phyloP scores from a whole-genome alignment of 2,329 filamentous ascomycete genomes.

The Trichoderma semiorbis region DNA sequence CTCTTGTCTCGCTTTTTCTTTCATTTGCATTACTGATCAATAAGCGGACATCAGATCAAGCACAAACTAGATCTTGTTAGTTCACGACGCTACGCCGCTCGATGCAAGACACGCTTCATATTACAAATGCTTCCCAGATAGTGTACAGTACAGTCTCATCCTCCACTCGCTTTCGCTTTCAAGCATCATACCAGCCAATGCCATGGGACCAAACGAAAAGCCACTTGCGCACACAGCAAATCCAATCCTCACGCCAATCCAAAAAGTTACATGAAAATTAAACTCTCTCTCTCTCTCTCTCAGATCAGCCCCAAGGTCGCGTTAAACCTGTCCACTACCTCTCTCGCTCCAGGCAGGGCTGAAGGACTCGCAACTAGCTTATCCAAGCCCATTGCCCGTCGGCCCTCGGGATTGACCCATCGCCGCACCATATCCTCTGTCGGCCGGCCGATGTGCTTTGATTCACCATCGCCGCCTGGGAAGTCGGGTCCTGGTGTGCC shows the following conservation, averaged over 20 bases:
- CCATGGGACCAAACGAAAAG: neutral
- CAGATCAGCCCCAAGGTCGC: conserved; percentile 39
- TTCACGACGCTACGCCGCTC: neutral
- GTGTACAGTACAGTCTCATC: neutral
- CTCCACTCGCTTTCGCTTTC: neutral
- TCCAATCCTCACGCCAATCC: neutral
- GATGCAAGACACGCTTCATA: neutral
- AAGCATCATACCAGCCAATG: neutral
- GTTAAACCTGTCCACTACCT: conserved; percentile 42
- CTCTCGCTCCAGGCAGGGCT: conserved; percentile 35
- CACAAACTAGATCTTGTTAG: neutral
- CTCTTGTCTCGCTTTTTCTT: neutral
- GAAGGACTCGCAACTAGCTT: conserved; percentile 30
- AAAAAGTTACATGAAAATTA: neutral
- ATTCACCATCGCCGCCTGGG: conserved; percentile 67
- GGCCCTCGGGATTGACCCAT: conserved; percentile 33
- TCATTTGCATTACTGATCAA: neutral
- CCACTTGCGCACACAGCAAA: neutral
- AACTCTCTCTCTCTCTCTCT: neutral
- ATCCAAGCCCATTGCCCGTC: conserved; percentile 45
- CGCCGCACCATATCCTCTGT: conserved; percentile 37
- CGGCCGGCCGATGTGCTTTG: conserved; percentile 47
- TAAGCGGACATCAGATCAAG: neutral
- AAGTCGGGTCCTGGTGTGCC: conserved; percentile 70
- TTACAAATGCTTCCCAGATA: neutral